Conservation (phyloP, 495 filamentous ascomycete genomes). For the Lophiotrema nucula region DNA sequence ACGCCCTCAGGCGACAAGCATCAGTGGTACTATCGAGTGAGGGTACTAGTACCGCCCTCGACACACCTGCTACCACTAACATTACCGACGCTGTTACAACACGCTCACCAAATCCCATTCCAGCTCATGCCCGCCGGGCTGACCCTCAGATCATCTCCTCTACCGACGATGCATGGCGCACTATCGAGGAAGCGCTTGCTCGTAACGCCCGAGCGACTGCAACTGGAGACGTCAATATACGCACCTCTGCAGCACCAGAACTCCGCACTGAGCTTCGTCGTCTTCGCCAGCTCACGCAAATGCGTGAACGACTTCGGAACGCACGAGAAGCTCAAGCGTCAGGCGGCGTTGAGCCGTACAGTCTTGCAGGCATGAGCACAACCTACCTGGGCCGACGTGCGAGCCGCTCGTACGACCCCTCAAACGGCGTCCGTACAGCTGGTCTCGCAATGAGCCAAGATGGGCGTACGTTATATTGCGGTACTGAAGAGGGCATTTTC, state of each 20-base stretch:
- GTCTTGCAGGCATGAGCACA: slow-evolving; percentile 1
- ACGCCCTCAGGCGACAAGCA: slow-evolving; percentile 32
- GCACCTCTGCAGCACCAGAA: slow-evolving; percentile 21
- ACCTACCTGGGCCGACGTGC: slow-evolving; percentile 7
- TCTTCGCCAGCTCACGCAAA: slow-evolving; percentile 31
- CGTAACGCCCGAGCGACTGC: slow-evolving; percentile 36
- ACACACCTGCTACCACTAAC: slow-evolving; percentile 1
- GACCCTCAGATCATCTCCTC: slow-evolving; percentile 25
- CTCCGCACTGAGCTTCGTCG: slow-evolving; percentile 28
- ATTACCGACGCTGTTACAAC: slow-evolving; percentile 27
- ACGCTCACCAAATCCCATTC: slow-evolving; percentile 28
- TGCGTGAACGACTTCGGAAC: slow-evolving; percentile 29
- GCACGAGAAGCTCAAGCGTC: slow-evolving; percentile 15
- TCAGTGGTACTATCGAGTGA: slow-evolving; percentile 30
- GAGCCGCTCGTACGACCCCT: slow-evolving; percentile 17
- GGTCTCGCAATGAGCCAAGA: slow-evolving; percentile 44
- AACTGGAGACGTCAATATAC: background rate
- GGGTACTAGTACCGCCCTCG: background rate
- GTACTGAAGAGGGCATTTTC: slow-evolving; percentile 43
- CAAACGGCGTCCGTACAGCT: slow-evolving; percentile 38
- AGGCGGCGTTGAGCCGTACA: background rate
- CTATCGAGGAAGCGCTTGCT: slow-evolving; percentile 47
- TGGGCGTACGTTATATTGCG: slow-evolving; percentile 39
- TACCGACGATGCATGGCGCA: slow-evolving; percentile 46
- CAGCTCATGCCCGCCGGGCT: slow-evolving; percentile 28